Evolutionary conservation across 2,329 filamentous ascomycete genomes (phyloP), one percentile per base, ranked within the genome.

Genomic region (Xenoacremonium recifei): DNA sequence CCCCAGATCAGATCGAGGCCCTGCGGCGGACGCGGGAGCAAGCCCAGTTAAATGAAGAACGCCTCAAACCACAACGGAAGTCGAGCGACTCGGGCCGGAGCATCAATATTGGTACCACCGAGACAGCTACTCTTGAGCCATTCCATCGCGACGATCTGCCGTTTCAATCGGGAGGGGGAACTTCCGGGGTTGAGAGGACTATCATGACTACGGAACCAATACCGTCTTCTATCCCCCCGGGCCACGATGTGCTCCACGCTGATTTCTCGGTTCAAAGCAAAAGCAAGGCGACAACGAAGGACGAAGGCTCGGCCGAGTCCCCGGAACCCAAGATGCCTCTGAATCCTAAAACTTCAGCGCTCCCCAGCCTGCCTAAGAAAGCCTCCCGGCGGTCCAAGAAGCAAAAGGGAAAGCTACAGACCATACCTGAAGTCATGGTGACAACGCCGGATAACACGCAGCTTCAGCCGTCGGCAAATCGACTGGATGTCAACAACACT

Each of bases 81-180:
- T 61, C 58, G 9, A 53, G 39, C 25, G 58, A 61, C 16, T 61
- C 59, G 18, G 37, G 36, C 33, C 42, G 41, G 23, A 61, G 55
- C 35, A 29, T 38, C 20, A 38, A 35, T 37, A 58, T 49, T 34
- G 57, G 60, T 34, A 51, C 49, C 40, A 47, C 58, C 4, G 55
- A 57, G 43, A 73, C 70, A 3, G 69, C 73, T 1, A 57, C 69
- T 5, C n/a, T n/a, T n/a, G 75, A 76, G 40, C 70, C 75, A 3
- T 76, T 78, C 42, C 68, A 75, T 46, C 64, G 77, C 6, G 68
- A 78, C 23, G 68, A 71, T 23, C 55, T 77, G 12, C 63, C 70
- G n/a, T n/a, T n/a, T n/a, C n/a, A n/a, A n/a, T 60, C 59, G 21
- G 63, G 67, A 25, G 69, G 72, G 37, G 66, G 65, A 35, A 67